Conservation (phyloP, 2,329 filamentous ascomycete genomes). For the Fusarium nisikadoi region DNA sequence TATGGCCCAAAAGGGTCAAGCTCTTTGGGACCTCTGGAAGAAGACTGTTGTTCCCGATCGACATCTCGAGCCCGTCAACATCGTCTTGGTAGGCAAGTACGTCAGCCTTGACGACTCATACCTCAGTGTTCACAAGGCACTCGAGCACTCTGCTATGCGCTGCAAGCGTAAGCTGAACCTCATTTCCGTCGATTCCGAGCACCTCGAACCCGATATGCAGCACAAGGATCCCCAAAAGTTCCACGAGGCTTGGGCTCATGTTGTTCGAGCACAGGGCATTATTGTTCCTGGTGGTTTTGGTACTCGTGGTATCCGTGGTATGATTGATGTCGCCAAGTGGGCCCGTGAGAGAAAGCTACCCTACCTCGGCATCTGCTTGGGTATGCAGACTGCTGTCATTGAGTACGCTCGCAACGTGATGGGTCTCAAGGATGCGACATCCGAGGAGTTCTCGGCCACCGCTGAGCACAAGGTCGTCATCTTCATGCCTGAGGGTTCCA, state of each 20-base stretch:
- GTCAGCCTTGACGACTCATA: conserved; percentile 86
- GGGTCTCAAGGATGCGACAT: conserved; percentile 66
- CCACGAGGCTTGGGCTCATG: conserved; percentile 85
- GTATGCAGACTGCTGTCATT: conserved; percentile 92
- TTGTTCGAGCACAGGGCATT: conserved; percentile 69
- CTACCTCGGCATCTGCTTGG: conserved; percentile 90
- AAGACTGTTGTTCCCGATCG: conserved; percentile 73
- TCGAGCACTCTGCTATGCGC: conserved; percentile 92
- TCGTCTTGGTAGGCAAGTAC: conserved; percentile 95
- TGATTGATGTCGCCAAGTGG: conserved; percentile 89
- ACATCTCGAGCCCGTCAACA: conserved; percentile 74
- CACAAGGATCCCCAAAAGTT: conserved; percentile 75
- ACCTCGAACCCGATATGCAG: conserved; percentile 77
- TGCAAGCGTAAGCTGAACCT: conserved; percentile 83
- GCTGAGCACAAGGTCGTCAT: conserved; percentile 80
- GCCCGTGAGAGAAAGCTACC: conserved; percentile 83
- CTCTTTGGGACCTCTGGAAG: conserved; percentile 85
- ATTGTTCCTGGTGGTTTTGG: conserved; percentile 84
- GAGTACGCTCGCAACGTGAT: conserved; percentile 85
- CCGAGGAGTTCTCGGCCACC: conserved; percentile 64
- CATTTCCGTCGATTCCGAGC: conserved; percentile 84
- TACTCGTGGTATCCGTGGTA: conserved; percentile 79
- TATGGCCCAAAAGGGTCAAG: conserved; percentile 69
- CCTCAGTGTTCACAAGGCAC: conserved; percentile 80
- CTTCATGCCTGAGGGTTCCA: conserved; percentile 84